A percentile compares a stretch with the other conserved stretches of the same genome.
Evolutionary conservation across 768 basidiomycete species (phyloP).

Genomic region (Tylopilus plumbeoviolaceoides): DNA sequence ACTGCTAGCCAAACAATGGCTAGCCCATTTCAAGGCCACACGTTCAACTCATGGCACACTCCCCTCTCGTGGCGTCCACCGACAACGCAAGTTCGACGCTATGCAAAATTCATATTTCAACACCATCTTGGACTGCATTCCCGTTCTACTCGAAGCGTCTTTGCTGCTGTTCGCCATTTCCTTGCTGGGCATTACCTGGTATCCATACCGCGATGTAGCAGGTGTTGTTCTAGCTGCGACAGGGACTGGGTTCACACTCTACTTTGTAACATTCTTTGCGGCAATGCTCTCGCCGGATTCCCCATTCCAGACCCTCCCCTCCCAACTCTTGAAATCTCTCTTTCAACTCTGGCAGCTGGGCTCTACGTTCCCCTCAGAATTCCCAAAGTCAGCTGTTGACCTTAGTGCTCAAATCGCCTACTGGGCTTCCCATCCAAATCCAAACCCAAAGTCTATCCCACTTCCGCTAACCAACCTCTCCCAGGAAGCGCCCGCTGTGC

Average conservation of each 20-base stretch:
- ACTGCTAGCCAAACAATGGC: not conserved
- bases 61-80: not conserved
- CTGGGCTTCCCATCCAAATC: too few species aligned
- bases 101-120: not conserved
- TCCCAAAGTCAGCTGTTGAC: too few species aligned
- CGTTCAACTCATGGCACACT: not conserved
- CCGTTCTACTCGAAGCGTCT: not conserved
- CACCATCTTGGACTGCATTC: not conserved
- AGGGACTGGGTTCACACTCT: not conserved
- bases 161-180: not conserved
- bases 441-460: too few species aligned
- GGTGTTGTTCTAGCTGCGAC: not conserved
- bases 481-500: not conserved
- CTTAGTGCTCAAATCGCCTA: too few species aligned
- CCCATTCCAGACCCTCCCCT: not conserved
- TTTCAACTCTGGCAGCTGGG: not conserved
- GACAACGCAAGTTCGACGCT: not conserved
- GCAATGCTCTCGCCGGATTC: not conserved
- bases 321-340: not conserved
- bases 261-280: not conserved
- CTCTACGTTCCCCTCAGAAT: too few species aligned
- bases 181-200: not conserved
- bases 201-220: not conserved
- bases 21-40: not conserved
- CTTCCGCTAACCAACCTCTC: not conserved